Conservation (phyloP, 1,284 basidiomycete species). For the Cutaneotrichosporon sp. region DNA sequence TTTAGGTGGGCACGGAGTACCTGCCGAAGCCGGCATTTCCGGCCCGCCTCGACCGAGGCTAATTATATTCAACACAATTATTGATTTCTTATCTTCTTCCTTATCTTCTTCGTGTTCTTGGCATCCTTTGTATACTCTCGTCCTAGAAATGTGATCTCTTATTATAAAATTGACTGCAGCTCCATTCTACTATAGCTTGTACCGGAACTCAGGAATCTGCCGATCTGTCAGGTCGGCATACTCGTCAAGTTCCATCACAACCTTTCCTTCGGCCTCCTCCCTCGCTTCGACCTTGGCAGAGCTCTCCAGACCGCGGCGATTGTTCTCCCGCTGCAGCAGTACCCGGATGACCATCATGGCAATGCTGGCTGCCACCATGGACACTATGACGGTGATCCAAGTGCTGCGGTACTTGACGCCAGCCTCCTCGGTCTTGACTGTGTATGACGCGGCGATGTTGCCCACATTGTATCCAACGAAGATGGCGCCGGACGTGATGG, state of each 20-base stretch:
- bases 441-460: constrained; percentile 47
- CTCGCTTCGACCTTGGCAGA: constrained; percentile 9
- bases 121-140: too few species aligned
- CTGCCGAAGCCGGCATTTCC: too few species aligned
- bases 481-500: constrained; percentile 45
- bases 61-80: too few species aligned
- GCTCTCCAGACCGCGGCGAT: constrained; percentile 20
- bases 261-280: constrained; percentile 19
- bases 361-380: constrained; percentile 39
- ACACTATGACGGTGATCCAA: constrained; percentile 51
- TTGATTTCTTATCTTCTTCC: too few species aligned
- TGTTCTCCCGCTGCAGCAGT: constrained; percentile 44
- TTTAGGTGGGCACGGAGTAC: too few species aligned
- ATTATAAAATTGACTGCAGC: background rate
- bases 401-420: constrained; percentile 50
- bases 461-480: constrained; percentile 50
- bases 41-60: too few species aligned
- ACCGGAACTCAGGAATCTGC: constrained; percentile 34
- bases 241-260: too few species aligned
- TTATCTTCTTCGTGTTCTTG: too few species aligned
- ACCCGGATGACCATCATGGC: constrained; percentile 40
- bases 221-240: constrained; percentile 27
- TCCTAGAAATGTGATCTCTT: too few species aligned
- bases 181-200: constrained; percentile 18
- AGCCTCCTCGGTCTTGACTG: constrained; percentile 36